Evolutionary conservation across 345 rosid genomes (phyloP).

Genomic region (Gossypium stocksii): DNA sequence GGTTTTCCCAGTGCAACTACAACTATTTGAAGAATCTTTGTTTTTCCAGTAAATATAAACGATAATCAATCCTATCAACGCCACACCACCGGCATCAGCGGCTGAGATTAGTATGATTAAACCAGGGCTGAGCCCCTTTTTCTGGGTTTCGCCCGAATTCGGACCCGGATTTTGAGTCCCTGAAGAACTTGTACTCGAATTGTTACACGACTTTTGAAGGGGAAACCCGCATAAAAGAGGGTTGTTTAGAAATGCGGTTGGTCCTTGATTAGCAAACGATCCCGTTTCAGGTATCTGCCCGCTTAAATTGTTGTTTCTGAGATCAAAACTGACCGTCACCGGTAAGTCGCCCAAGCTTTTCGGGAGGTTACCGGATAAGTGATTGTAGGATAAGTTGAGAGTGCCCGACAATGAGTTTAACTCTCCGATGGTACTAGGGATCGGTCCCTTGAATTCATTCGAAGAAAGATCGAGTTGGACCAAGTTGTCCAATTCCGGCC

Average conservation of each 20-base stretch:
- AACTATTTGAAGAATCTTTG: slow-evolving; percentile 64
- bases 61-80: slow-evolving; percentile 59
- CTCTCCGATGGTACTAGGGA: slow-evolving; percentile 70
- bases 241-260: slow-evolving; percentile 86
- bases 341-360: slow-evolving; percentile 70
- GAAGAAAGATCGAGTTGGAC: slow-evolving; percentile 82
- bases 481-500: slow-evolving; percentile 68
- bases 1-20: slow-evolving; percentile 75
- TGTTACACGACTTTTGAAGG: slow-evolving; percentile 71
- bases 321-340: slow-evolving; percentile 80
- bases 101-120: slow-evolving; percentile 65
- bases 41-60: slow-evolving; percentile 89
- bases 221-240: slow-evolving; percentile 88
- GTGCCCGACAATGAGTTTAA: slow-evolving; percentile 69
- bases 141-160: slow-evolving; percentile 21
- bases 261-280: slow-evolving; percentile 91
- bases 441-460: slow-evolving; percentile 55
- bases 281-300: slow-evolving; percentile 94
- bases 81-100: slow-evolving; percentile 80
- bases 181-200: slow-evolving; percentile 26
- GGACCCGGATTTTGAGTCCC: slow-evolving; percentile 30
- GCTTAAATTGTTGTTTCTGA: slow-evolving; percentile 65
- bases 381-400: slow-evolving; percentile 78
- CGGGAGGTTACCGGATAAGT: slow-evolving; percentile 70
- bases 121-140: slow-evolving; percentile 60